Evolutionary conservation across 176 grass and related monocot genomes (phyloP), one percentile per base, ranked within the genome.

Genomic region (Carex cristatella): DNA sequence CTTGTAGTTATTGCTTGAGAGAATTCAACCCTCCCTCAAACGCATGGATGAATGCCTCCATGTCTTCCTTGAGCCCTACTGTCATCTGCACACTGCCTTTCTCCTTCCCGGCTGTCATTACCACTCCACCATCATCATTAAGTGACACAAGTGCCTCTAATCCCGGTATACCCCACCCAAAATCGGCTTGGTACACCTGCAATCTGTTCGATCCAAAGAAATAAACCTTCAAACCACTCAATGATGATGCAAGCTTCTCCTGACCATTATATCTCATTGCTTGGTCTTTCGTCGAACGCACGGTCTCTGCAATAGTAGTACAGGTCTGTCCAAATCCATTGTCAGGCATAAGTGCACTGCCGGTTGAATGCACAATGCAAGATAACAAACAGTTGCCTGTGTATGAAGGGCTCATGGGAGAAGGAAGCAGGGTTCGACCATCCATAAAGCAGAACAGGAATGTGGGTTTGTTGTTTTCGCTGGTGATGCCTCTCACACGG

Each of bases 341-440:
- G 6, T 12, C 15, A 62, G 59, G 9, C 79, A 81, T 65, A 15
- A 81, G 79, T 1, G 15, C 19, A 3, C 33, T 65, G 33, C 79
- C 59, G 0, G 16, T 81, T 42, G 79, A 81, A n/a, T 81, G 37
- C 8, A 81, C 59, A 81, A 81, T 42, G 33, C 31, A 23, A 42
- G 79, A 40, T 18, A 59, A 62, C 57, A 81, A 23, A 62, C 79
- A 81, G 32, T 81, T 81, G 14, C 79, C 79, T 0, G 79, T 65
- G 61, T 81, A 81, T 44, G 79, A 42, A 48, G 33, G 16, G 53
- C 30, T 61, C 57, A 81, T 81, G 12, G 79, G 79, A 7, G 79
- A 44, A 2, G 57, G 58, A 42, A 81, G 79, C 9, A 81, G 7
- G 8, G 79, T 81, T 19, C 35, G 79, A 1, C 79, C 18, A 1